Evolutionary conservation across 1,139 yeast genomes (phyloP), one percentile per base, ranked within the genome.

Genomic region (Meyerozyma carpophila): DNA sequence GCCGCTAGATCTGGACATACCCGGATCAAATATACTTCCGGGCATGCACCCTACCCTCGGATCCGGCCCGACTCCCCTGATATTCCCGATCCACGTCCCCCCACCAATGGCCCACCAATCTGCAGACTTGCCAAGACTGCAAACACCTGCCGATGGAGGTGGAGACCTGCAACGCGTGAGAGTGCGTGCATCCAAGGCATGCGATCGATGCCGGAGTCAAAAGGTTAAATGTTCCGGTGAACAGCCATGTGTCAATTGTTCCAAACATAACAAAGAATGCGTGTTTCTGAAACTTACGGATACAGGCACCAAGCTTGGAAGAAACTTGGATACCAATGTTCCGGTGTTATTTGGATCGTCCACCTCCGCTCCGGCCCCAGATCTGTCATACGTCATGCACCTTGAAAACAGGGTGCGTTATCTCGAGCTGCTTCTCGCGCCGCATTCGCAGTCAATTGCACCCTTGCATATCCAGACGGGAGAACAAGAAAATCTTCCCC

Each of bases 341-440:
- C n/a, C 28, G 27, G 13, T 25, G 5, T 9, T 24, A 8, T 36
- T 13, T n/a, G 40, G 29, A 16, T 26, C 32, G 4, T 13, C 32
- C 5, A 5, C 40, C 13, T 7, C 32, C 2, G 32, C 40, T 2
- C 25, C 32, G 4, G n/a, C 40, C n/a, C 14, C 25, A 13, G 32
- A 37, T 13, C 26, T 20, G 37, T 13, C 14, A 21, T 70, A 69
- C 48, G 54, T 66, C 1, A 46, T 50, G 18, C 71, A 69, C 46
- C 57, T 72, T 42, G 77, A 72, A 48, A 65, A 67, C 50, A 47
- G 76, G 27, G 66, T 72, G 28, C 70, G 68, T 41, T 70, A 68
- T 52, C 58, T 72, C 21, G 77, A 72, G 45, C 52, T 58, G 29
- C 49, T 70, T 28, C 56, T 70, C 13, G 47, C 62, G 21, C 47